Evolutionary conservation across 176 grass and related monocot genomes (phyloP).

Genomic region (Elaeis guineensis): DNA sequence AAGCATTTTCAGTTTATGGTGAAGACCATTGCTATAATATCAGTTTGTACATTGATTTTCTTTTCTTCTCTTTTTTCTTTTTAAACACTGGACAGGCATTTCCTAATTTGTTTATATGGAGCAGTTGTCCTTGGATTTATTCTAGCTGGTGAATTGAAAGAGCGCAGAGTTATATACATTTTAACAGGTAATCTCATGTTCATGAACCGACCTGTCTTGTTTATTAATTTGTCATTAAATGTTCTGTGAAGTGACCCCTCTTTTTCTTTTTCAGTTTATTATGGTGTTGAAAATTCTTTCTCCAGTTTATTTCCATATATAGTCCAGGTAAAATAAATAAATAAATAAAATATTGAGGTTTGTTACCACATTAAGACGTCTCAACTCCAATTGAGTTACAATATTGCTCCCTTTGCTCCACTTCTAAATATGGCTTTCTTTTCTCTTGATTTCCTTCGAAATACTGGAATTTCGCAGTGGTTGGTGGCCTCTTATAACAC

Average conservation of each 20-base stretch:
- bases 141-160: constrained; percentile 81
- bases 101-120: constrained; percentile 84
- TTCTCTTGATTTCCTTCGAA: not conserved
- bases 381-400: no score
- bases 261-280: constrained; percentile 61
- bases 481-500: constrained; percentile 78
- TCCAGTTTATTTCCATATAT: constrained; percentile 73
- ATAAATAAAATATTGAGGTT: not conserved
- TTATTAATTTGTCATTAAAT: constrained; percentile 1
- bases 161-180: constrained; percentile 73
- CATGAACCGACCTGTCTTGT: not conserved
- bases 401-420: no score
- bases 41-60: no score
- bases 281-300: constrained; percentile 70
- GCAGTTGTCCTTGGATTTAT: constrained; percentile 48
- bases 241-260: constrained; percentile 11
- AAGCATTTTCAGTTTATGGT: no score
- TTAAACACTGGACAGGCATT: constrained; percentile 44
- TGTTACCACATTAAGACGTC: no score
- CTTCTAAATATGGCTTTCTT: not conserved
- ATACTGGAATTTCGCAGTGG: constrained; percentile 46
- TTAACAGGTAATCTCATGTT: constrained; percentile 51
- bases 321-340: constrained; percentile 47
- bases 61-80: not conserved
- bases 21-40: no score